These are phyloP conservation scores for Arachis hypogaea DNA, from an alignment of 306 rosid genomes.

Conservation along the genomic window DNA sequence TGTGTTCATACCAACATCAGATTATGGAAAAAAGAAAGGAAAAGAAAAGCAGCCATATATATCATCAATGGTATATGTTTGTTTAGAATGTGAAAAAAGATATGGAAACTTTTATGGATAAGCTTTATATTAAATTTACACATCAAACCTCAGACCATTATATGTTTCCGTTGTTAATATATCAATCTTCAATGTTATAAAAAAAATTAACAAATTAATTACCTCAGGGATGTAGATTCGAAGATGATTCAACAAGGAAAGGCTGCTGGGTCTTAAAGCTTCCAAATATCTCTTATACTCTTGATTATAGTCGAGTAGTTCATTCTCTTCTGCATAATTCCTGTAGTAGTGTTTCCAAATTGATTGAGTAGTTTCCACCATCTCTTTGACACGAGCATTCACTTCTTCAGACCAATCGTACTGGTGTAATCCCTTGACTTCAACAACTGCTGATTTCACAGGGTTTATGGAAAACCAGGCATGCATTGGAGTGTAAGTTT, in stretches of 20 bases:
- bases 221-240: slow-evolving; percentile 80
- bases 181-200: slow-evolving; percentile 7
- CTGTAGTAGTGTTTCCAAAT: slow-evolving; percentile 64
- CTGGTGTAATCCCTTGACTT: slow-evolving; percentile 83
- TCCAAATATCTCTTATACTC: slow-evolving; percentile 55
- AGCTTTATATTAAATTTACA: too few species aligned
- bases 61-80: too few species aligned
- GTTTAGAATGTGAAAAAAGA: too few species aligned
- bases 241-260: slow-evolving; percentile 78
- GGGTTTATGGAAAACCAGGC: slow-evolving; percentile 83
- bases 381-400: slow-evolving; percentile 61
- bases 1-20: slow-evolving; percentile 54
- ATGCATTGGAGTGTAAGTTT: slow-evolving; percentile 84
- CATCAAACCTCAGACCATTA: slow-evolving; percentile 6
- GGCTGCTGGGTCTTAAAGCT: slow-evolving; percentile 62
- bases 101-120: too few species aligned
- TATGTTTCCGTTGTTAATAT: slow-evolving; percentile 34
- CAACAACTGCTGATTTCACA: slow-evolving; percentile 64
- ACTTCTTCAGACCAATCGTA: slow-evolving; percentile 79
- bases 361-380: slow-evolving; percentile 61
- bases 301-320: slow-evolving; percentile 35
- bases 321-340: slow-evolving; percentile 47
- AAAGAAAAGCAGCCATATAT: too few species aligned
- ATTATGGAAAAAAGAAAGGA: slow-evolving; percentile 14
- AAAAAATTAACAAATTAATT: slow-evolving; percentile 30